Evolutionary conservation across 2,329 filamentous ascomycete genomes (phyloP).

Genomic region (Phyllachora maydis): DNA sequence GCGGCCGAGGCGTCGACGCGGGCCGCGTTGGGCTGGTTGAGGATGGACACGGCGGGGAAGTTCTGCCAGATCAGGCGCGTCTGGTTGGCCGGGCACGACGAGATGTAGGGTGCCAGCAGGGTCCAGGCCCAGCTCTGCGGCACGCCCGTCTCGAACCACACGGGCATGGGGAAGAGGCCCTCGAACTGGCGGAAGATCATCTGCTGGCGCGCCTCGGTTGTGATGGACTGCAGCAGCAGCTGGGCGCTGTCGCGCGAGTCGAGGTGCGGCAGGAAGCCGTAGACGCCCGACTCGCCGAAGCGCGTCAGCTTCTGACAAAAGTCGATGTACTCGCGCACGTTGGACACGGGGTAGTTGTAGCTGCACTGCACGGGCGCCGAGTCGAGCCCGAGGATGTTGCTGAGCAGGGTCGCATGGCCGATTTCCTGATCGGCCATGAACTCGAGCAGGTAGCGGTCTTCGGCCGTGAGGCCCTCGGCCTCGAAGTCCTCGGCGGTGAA

Average conservation of each 20-base stretch:
- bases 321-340: constrained; percentile 58
- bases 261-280: constrained; percentile 61
- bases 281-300: constrained; percentile 60
- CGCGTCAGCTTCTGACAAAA: constrained; percentile 75
- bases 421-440: constrained; percentile 63
- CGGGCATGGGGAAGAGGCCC: constrained; percentile 62
- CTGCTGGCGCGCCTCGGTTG: constrained; percentile 65
- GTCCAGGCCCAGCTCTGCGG: constrained; percentile 78
- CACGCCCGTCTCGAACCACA: constrained; percentile 63
- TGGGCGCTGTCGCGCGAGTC: constrained; percentile 55
- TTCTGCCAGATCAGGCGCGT: constrained; percentile 72
- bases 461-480: constrained; percentile 41
- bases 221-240: constrained; percentile 55
- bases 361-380: constrained; percentile 55
- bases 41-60: constrained; percentile 49
- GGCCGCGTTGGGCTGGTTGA: constrained; percentile 60
- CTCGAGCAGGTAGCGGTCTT: constrained; percentile 50
- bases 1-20: constrained; percentile 41
- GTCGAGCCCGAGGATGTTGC: constrained; percentile 54
- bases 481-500: constrained; percentile 53
- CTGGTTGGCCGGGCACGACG: constrained; percentile 49
- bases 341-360: constrained; percentile 64
- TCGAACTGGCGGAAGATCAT: constrained; percentile 69
- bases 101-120: constrained; percentile 62
- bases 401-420: constrained; percentile 57